Conservation (phyloP, 495 filamentous ascomycete species). For the Apiosordaria backusii region DNA sequence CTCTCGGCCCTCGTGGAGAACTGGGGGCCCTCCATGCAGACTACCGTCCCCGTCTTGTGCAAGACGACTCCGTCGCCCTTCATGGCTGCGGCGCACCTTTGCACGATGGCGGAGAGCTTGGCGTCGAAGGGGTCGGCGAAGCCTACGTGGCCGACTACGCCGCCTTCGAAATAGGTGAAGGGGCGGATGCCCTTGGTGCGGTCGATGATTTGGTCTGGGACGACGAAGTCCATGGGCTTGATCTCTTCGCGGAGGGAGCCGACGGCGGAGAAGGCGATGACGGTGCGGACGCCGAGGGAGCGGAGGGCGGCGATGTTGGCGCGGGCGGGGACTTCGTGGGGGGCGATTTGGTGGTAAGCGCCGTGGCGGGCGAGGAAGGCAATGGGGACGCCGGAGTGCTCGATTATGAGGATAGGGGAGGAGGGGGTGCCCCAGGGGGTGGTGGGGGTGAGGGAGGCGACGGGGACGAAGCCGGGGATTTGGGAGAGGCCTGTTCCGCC, state of each 20-base stretch:
- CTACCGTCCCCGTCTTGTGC: conserved; percentile 72
- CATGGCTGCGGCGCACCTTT: conserved; percentile 67
- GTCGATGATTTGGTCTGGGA: conserved; percentile 96
- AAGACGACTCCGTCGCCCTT: conserved; percentile 73
- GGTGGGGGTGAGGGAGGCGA: conserved; percentile 63
- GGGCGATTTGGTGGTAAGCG: conserved; percentile 78
- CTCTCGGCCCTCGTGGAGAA: conserved; percentile 98
- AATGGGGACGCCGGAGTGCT: conserved; percentile 75
- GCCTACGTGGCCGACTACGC: conserved; percentile 88
- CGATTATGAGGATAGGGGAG: conserved; percentile 83
- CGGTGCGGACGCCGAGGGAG: conserved; percentile 77
- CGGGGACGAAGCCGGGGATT: conserved; percentile 68
- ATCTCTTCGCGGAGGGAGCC: conserved; percentile 89
- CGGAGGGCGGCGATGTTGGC: conserved; percentile 96
- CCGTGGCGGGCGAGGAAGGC: conserved; percentile 96
- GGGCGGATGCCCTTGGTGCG: conserved; percentile 91
- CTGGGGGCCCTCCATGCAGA: conserved; percentile 97
- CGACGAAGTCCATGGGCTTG: conserved; percentile 89
- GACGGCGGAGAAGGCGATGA: conserved; percentile 94
- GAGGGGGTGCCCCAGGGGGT: conserved; percentile 95
- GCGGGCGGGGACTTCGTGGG: conserved; percentile 84
- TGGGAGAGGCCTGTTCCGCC: conserved; percentile 87
- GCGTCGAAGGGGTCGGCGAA: conserved; percentile 95
- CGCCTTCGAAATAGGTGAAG: conserved; percentile 93
- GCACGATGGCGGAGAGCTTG: conserved; percentile 66